These are phyloP conservation scores for Debaryomyces udenii DNA, from an alignment of 1,139 yeast genomes.

Conservation along the genomic window DNA sequence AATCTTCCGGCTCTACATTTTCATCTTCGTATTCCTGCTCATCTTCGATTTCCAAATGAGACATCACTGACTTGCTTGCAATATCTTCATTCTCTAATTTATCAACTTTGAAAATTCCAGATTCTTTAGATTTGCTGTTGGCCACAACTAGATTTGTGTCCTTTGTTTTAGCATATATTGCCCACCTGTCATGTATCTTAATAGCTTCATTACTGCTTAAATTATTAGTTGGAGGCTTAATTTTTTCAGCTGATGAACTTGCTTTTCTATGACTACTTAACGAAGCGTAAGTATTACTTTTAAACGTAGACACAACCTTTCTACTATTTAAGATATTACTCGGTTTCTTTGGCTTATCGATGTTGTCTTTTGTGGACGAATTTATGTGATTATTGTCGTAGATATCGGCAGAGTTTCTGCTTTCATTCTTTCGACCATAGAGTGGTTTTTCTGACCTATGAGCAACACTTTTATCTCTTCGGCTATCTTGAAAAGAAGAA, in stretches of 20 bases:
- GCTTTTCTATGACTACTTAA: constrained; percentile 4
- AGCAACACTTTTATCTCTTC: too few species aligned
- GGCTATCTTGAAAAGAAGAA: too few species aligned
- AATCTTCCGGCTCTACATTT: constrained; percentile 5
- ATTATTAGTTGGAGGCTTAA: background rate
- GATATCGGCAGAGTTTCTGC: background rate
- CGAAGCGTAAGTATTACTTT: constrained; percentile 8
- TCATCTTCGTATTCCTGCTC: constrained; percentile 3
- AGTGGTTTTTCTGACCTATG: too few species aligned
- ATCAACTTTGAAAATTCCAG: background rate
- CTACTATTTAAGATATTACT: background rate
- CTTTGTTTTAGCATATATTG: constrained; percentile 3
- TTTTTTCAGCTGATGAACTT: background rate
- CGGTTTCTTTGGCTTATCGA: too few species aligned
- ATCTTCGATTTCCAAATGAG: background rate
- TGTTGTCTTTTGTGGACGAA: too few species aligned
- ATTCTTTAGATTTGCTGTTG: constrained; percentile 2
- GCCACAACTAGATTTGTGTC: constrained; percentile 1
- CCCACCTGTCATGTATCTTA: constrained; percentile 8
- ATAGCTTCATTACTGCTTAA: constrained; percentile 1
- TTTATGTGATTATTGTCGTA: background rate
- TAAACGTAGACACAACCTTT: constrained; percentile 8
- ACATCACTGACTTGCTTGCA: constrained; percentile 2
- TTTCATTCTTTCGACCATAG: too few species aligned
- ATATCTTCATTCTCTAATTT: background rate